Base-by-base conservation (phyloP, 805 yeast genomes). In the Kodamaea hsintzibuensis region DNA sequence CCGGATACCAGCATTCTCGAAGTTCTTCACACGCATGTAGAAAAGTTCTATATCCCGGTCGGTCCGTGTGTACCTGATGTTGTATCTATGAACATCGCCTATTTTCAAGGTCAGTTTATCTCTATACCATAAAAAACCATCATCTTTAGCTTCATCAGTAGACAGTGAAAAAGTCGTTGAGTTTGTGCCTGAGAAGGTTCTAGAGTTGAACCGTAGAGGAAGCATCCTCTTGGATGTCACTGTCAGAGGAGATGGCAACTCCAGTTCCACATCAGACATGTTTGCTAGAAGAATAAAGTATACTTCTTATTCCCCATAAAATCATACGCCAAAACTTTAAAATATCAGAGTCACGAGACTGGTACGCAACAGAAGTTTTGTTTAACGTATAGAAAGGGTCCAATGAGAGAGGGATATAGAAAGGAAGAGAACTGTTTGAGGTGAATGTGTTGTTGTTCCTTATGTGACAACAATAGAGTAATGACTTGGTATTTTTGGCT, bases 21-120 rank as follows among this genome's bases (percentile, higher is more conserved):
- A 63, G 58, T 76, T 76, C 57, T 75, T 76, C 25, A 76, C 58
- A 18, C 79, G 66, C 50, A 73, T 62, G 57, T 62, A 74, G 18
- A 76, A 55, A 5, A 47, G 30, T 37, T 52, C 53, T 6, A 44
- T 12, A 12, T 55, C 50, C 16, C 19, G 44, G 27, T 39, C 39
- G n/a, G 45, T 27, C 10, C 40, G 40, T 30, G 49, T 60, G 61
- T 70, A 74, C 35, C 58, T 58, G 19, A 76, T 55, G 8, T 49
- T 56, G 57, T 74, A 76, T 25, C 80, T 64, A 48, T 65, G 59
- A 3, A 74, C 77, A 12, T 68, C 78, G 10, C 80, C 80, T 17
- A 76, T 63, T 19, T 60, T 60, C n/a, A 75, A 55, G n/a, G 53
- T 49, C 47, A 64, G 71, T 46, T 68, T 68, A 53, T 75, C 78